Percentiles rank a stretch among this genome's conserved stretches.
phyloP scores from a whole-genome alignment of 2,329 filamentous ascomycete genomes.

The Raffaelea arxii region DNA sequence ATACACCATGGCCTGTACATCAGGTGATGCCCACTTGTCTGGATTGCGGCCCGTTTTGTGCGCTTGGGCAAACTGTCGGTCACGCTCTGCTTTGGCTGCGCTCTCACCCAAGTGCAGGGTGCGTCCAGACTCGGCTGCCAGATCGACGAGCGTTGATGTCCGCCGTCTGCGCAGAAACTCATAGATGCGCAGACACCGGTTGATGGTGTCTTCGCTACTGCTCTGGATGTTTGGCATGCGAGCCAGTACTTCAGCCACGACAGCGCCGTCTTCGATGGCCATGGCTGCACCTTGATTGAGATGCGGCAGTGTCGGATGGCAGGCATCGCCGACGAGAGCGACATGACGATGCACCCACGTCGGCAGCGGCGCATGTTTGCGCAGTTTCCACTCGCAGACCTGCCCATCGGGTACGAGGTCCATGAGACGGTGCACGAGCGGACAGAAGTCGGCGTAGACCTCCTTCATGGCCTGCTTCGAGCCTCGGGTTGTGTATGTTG shows the following conservation, averaged over 20 bases:
- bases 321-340: conserved; percentile 53
- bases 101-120: conserved; percentile 48
- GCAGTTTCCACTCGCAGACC: conserved; percentile 56
- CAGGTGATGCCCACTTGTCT: conserved; percentile 62
- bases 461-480: conserved; percentile 50
- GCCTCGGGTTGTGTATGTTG: conserved; percentile 54
- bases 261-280: conserved; percentile 57
- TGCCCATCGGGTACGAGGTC: conserved; percentile 50
- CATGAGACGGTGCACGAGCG: conserved; percentile 47
- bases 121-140: conserved; percentile 42
- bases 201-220: conserved; percentile 26
- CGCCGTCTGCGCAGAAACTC: conserved; percentile 46
- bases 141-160: conserved; percentile 40
- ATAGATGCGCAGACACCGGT: conserved; percentile 42
- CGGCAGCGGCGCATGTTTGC: conserved; percentile 44
- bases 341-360: conserved; percentile 48
- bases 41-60: conserved; percentile 37
- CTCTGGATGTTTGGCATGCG: conserved; percentile 20
- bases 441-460: conserved; percentile 52
- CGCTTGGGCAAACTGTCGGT: conserved; percentile 43
- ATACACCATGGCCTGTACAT: conserved; percentile 58
- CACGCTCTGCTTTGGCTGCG: conserved; percentile 47
- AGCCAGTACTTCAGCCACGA: conserved; percentile 43
- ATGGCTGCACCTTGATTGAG: conserved; percentile 58
- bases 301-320: conserved; percentile 58